Evolutionary conservation across 176 grass and related monocot species (phyloP).

Genomic region (Cocos nucifera): DNA sequence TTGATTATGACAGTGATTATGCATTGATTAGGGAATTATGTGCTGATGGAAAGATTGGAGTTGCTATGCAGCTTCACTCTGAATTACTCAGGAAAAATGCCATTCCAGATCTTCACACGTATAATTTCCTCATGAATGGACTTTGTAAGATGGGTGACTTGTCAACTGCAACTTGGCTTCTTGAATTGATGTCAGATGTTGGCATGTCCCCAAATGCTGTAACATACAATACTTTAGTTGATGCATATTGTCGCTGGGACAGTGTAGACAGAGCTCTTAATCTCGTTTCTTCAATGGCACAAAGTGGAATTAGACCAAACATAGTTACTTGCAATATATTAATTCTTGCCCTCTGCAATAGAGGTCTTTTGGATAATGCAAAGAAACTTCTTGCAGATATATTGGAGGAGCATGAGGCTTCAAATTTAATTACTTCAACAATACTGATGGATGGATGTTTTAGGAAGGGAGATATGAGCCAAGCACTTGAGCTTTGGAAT

Average conservation of each 20-base stretch:
- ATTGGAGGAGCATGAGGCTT: constrained; percentile 25
- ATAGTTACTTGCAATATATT: constrained; percentile 44
- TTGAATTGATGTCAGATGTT: constrained; percentile 26
- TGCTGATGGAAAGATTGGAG: constrained; percentile 23
- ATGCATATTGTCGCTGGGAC: constrained; percentile 28
- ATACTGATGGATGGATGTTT: constrained; percentile 37
- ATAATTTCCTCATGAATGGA: constrained; percentile 41
- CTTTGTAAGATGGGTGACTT: constrained; percentile 36
- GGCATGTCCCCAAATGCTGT: constrained; percentile 25
- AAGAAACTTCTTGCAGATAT: constrained; percentile 29
- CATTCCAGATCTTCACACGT: constrained; percentile 30
- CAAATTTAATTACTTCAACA: constrained; percentile 38
- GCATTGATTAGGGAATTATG: constrained; percentile 43
- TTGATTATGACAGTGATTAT: constrained; percentile 22
- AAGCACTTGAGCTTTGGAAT: constrained; percentile 32
- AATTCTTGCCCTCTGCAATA: constrained; percentile 30
- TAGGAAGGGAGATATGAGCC: constrained; percentile 20
- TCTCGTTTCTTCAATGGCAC: constrained; percentile 37
- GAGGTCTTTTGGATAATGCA: constrained; percentile 28
- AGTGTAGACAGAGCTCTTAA: constrained; percentile 34
- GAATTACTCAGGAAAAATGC: constrained; percentile 15
- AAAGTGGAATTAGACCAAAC: constrained; percentile 34
- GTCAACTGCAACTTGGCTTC: constrained; percentile 31
- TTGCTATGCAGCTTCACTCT: constrained; percentile 26
- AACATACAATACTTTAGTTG: constrained; percentile 45